Conservation (phyloP, 2,329 filamentous ascomycete species). For the Apiospora saccharicola region DNA sequence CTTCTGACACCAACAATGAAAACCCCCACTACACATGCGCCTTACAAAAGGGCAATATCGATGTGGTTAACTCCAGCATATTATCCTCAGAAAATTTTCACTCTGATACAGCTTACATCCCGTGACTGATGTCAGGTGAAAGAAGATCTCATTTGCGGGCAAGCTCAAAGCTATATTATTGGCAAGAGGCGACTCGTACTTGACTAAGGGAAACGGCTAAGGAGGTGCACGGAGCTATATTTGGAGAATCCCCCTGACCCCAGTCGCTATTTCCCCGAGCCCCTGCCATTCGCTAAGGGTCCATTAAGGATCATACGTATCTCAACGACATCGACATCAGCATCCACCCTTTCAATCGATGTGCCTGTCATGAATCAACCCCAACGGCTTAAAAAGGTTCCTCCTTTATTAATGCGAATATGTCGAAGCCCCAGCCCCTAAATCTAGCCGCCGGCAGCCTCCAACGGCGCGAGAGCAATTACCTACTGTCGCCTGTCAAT, state of each 20-base stretch:
- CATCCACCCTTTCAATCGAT: conserved; percentile 2
- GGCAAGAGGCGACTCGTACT: neutral
- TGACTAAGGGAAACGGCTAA: neutral
- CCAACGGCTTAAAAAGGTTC: neutral
- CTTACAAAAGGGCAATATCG: too few relatives aligned
- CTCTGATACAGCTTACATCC: too few relatives aligned
- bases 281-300: neutral
- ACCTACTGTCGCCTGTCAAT: conserved; percentile 66
- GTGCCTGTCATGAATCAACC: conserved; percentile 17
- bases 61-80: too few relatives aligned
- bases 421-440: neutral
- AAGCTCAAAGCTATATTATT: too few relatives aligned
- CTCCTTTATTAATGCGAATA: neutral
- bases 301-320: conserved; percentile 15
- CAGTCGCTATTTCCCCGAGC: neutral
- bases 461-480: conserved; percentile 2
- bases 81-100: too few relatives aligned
- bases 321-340: conserved; percentile 12
- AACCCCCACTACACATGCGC: too few relatives aligned
- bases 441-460: neutral
- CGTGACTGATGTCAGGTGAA: neutral
- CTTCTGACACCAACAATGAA: too few relatives aligned
- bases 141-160: neutral
- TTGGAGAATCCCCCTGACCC: conserved; percentile 15
- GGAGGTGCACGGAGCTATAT: neutral